Conservation (phyloP, 768 basidiomycete species). For the Boletales sp. region DNA sequence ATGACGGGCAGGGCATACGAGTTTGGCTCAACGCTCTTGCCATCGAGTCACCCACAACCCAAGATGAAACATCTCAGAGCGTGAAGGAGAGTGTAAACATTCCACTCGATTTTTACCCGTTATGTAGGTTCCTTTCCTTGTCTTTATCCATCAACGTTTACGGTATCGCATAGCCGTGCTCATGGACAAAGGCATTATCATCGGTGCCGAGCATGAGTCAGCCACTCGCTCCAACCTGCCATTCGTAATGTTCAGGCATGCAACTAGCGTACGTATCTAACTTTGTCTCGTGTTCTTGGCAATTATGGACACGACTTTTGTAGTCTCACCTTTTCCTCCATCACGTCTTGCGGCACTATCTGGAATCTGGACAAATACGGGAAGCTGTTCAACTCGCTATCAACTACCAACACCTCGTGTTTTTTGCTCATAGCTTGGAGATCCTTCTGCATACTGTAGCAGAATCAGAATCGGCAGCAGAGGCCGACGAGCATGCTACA, state of each 20-base stretch:
- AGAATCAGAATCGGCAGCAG: slow-evolving; percentile 66
- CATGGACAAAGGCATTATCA: slow-evolving; percentile 99
- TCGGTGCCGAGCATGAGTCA: slow-evolving; percentile 89
- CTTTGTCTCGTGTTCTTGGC: neutral
- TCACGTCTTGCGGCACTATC: slow-evolving; percentile 81
- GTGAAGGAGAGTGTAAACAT: slow-evolving; percentile 95
- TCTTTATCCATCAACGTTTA: neutral
- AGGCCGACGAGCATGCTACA: slow-evolving; percentile 23
- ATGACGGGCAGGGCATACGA: slow-evolving; percentile 83
- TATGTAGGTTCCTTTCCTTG: slow-evolving; percentile 55
- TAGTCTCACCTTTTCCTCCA: slow-evolving; percentile 94
- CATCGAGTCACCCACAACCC: slow-evolving; percentile 60
- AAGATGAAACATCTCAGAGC: slow-evolving; percentile 37
- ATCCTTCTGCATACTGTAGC: slow-evolving; percentile 91
- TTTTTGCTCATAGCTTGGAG: slow-evolving; percentile 91
- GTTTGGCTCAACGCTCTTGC: slow-evolving; percentile 96
- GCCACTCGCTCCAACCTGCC: slow-evolving; percentile 71
- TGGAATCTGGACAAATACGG: slow-evolving; percentile 55
- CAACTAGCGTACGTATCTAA: slow-evolving; percentile 67
- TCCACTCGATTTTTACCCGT: slow-evolving; percentile 88
- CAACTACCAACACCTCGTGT: slow-evolving; percentile 84
- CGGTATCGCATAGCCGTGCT: slow-evolving; percentile 64
- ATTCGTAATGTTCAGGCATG: slow-evolving; percentile 88
- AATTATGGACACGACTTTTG: neutral
- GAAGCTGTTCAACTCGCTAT: slow-evolving; percentile 85